Evolutionary conservation across 2,329 filamentous ascomycete genomes (phyloP).

Genomic region (Thielaviopsis musarum): DNA sequence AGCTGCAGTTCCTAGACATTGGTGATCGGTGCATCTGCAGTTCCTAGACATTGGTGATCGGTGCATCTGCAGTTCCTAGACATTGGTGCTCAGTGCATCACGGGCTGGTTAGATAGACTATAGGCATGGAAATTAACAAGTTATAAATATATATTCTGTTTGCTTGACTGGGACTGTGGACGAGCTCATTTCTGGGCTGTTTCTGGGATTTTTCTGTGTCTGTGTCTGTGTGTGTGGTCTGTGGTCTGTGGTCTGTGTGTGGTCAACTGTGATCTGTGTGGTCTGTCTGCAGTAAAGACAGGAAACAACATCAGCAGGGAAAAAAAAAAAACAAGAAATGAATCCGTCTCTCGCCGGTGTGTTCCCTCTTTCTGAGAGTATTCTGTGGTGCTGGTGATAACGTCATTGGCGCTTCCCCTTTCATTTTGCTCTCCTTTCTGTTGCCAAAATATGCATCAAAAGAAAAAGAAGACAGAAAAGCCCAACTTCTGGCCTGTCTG

Average conservation of each 20-base stretch:
- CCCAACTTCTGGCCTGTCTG: not conserved
- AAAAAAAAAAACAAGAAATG: not conserved
- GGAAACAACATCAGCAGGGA: not conserved
- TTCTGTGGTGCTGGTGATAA: not conserved
- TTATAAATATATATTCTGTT: not conserved
- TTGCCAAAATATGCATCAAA: not conserved
- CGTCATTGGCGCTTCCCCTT: not conserved
- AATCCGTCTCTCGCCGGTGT: not conserved
- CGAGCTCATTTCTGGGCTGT: not conserved
- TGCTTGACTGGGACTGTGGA: not conserved
- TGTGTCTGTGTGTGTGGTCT: not conserved
- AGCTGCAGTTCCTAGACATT: conserved; percentile 66
- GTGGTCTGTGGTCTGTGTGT: conserved; percentile 1
- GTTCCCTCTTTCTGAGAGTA: not conserved
- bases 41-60: too few species aligned
- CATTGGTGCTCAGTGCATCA: too few species aligned
- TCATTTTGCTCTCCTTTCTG: not conserved
- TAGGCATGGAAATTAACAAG: not conserved
- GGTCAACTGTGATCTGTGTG: not conserved
- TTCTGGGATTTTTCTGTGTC: not conserved
- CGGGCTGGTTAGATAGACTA: too few species aligned
- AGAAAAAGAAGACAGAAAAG: not conserved
- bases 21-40: not conserved
- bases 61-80: not conserved
- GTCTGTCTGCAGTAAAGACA: conserved; percentile 5